Evolutionary conservation across 2,329 filamentous ascomycete species (phyloP).

Genomic region (Pseudopithomyces chartarum): DNA sequence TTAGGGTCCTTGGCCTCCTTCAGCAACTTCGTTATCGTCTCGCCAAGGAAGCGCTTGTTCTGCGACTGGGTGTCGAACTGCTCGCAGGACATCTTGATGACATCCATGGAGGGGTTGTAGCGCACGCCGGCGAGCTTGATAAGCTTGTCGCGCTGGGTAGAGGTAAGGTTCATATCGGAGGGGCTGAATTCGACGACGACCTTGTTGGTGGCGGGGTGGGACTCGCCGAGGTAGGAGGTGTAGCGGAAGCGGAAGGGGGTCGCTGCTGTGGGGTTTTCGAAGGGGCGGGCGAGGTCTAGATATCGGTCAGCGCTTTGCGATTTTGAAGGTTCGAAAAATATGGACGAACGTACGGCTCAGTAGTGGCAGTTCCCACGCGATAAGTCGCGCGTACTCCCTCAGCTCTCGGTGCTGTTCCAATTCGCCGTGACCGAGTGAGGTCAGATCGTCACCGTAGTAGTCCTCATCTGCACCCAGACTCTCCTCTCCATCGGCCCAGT

Average conservation of each 20-base stretch:
- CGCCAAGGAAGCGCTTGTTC: slow-evolving; percentile 93
- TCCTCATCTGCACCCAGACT: slow-evolving; percentile 63
- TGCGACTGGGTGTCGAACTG: slow-evolving; percentile 86
- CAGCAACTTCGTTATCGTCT: slow-evolving; percentile 75
- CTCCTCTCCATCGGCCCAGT: slow-evolving; percentile 48
- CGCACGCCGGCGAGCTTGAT: slow-evolving; percentile 84
- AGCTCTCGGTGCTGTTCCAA: slow-evolving; percentile 87
- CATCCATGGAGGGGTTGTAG: slow-evolving; percentile 82
- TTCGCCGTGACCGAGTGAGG: slow-evolving; percentile 80
- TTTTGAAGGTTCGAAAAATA: not conserved
- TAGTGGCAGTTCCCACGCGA: slow-evolving; percentile 95
- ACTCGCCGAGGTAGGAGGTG: slow-evolving; percentile 94
- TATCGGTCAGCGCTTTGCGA: not conserved
- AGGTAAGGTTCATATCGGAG: slow-evolving; percentile 70
- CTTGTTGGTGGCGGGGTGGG: slow-evolving; percentile 89
- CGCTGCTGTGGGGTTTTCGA: slow-evolving; percentile 68
- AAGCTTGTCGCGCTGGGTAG: slow-evolving; percentile 75
- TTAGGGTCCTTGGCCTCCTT: slow-evolving; percentile 72
- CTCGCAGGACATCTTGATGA: slow-evolving; percentile 90
- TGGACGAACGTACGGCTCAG: slow-evolving; percentile 72
- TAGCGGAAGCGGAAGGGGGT: slow-evolving; percentile 91
- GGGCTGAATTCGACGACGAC: slow-evolving; percentile 90
- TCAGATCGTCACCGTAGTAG: slow-evolving; percentile 83
- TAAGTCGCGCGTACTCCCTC: slow-evolving; percentile 83
- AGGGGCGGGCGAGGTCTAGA: slow-evolving; percentile 81